Evolutionary conservation across 768 basidiomycete genomes (phyloP), one percentile per base, ranked within the genome.

Genomic region (Peribolospora baueri): DNA sequence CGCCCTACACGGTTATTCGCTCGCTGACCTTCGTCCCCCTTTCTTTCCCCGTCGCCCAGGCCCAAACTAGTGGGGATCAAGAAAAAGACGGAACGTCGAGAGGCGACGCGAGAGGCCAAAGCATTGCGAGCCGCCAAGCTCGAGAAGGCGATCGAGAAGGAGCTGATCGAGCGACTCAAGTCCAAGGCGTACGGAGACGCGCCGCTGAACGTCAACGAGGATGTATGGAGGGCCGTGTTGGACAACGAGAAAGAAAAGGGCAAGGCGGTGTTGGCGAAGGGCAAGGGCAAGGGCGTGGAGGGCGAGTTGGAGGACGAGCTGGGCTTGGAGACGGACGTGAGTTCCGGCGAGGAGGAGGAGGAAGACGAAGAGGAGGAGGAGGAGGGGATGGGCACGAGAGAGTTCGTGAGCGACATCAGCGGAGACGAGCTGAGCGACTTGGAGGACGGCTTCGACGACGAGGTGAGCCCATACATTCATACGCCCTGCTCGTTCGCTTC

Each of bases 121-220:
- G 93, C 93, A 2, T 78, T 98, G 9, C 81, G 85, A 1, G 93
- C 91, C 2, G 93, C 93, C 0, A 87, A 84, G 59, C 76, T 98
- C 45, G 93, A 98, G 68, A 81, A 79, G 56, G 83, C 84, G 9
- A 95, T 98, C 62, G 84, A 95, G 67, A 86, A 86, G 65, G 93
- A 98, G 65, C 78, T 97, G 37, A 78, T 98, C 50, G 87, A 91
- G 62, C 84, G 93, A 13, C 75, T 98, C 14, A 88, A 90, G 71
- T 81, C 81, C 53, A 93, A 93, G 68, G 90, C 91, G 13, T 97
- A 98, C 65, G 91, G 93, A 47, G 91, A 97, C 64, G 82, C 84
- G 42, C 93, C 93, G 9, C 75, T 98, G 48, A 97, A 98, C 67
- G 90, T 98, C 56, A 97, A 98, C 68, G 93, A 98, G 69, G 79